Conservation (phyloP, 768 basidiomycete genomes). For the Kwoniella newhampshirensis region DNA sequence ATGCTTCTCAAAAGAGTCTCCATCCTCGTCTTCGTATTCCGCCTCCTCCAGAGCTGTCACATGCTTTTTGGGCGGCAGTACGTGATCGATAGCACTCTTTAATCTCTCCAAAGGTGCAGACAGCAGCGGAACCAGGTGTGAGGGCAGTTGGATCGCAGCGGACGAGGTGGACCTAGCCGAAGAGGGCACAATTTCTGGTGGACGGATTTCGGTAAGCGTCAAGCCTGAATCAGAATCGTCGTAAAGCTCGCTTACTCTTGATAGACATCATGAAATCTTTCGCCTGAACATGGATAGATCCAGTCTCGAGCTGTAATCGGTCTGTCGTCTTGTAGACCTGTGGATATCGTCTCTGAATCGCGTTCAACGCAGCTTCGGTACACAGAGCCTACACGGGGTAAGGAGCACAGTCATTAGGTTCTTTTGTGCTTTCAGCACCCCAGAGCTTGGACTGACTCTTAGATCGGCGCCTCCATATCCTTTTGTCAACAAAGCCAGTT, state of each 20-base stretch:
- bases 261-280: constrained; percentile 97
- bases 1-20: constrained; percentile 84
- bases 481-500: constrained; percentile 84
- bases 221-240: neutral
- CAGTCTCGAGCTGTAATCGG: constrained; percentile 76
- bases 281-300: constrained; percentile 76
- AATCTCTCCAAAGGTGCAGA: constrained; percentile 67
- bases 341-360: constrained; percentile 91
- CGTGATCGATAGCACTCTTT: constrained; percentile 68
- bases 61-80: constrained; percentile 77
- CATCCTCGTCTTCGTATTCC: constrained; percentile 77
- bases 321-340: constrained; percentile 94
- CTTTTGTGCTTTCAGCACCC: neutral
- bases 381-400: constrained; percentile 81
- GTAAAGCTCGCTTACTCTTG: constrained; percentile 66
- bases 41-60: constrained; percentile 89
- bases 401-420: neutral
- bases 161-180: constrained; percentile 88
- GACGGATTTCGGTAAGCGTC: neutral
- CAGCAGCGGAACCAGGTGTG: constrained; percentile 78
- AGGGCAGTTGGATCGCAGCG: constrained; percentile 76
- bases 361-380: constrained; percentile 94
- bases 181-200: constrained; percentile 83
- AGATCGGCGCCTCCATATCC: constrained; percentile 98
- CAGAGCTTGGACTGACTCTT: too few species aligned